A percentile compares a stretch with the other conserved stretches of the same genome.
Conservation (phyloP, 352 stramenopile genomes). For the Thraustochytrium striatum region DNA sequence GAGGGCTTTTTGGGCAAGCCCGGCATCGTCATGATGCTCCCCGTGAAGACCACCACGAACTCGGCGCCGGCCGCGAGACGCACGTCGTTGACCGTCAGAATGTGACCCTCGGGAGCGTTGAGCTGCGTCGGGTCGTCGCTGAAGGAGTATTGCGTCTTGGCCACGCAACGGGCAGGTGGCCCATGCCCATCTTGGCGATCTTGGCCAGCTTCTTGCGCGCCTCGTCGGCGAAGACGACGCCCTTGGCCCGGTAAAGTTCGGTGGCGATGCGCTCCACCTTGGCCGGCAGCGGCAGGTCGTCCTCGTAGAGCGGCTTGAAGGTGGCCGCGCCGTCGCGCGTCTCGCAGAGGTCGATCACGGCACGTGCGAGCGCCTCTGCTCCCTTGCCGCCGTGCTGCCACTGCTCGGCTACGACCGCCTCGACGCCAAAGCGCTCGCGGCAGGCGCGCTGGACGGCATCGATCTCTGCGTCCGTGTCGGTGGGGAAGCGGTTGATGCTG, state of each 20-base stretch:
- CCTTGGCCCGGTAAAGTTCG: slow-evolving; percentile 89
- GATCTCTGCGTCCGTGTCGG: slow-evolving; percentile 79
- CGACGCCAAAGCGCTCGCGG: slow-evolving; percentile 11
- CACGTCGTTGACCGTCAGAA: slow-evolving; percentile 87
- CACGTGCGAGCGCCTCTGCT: slow-evolving; percentile 77
- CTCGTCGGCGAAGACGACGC: slow-evolving; percentile 85
- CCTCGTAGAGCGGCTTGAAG: slow-evolving; percentile 75
- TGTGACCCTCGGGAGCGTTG: slow-evolving; percentile 84
- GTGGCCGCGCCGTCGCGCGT: slow-evolving; percentile 59
- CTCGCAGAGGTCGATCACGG: slow-evolving; percentile 81
- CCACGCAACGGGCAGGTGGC: slow-evolving; percentile 86
- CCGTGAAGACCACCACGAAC: slow-evolving; percentile 86
- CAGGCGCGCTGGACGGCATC: slow-evolving; percentile 77
- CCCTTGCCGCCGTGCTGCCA: slow-evolving; percentile 86
- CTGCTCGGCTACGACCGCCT: slow-evolving; percentile 57
- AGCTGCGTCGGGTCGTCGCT: slow-evolving; percentile 86
- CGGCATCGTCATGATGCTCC: slow-evolving; percentile 97
- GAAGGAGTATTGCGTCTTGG: slow-evolving; percentile 97
- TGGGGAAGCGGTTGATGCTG: slow-evolving; percentile 82
- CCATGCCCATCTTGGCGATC: slow-evolving; percentile 63
- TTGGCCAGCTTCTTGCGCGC: slow-evolving; percentile 72
- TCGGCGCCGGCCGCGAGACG: slow-evolving; percentile 87
- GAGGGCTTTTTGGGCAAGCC: slow-evolving; percentile 89
- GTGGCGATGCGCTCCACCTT: slow-evolving; percentile 92
- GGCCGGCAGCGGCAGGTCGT: slow-evolving; percentile 74